Evolutionary conservation across 768 basidiomycete species (phyloP).

Genomic region (Boletus speciosus): DNA sequence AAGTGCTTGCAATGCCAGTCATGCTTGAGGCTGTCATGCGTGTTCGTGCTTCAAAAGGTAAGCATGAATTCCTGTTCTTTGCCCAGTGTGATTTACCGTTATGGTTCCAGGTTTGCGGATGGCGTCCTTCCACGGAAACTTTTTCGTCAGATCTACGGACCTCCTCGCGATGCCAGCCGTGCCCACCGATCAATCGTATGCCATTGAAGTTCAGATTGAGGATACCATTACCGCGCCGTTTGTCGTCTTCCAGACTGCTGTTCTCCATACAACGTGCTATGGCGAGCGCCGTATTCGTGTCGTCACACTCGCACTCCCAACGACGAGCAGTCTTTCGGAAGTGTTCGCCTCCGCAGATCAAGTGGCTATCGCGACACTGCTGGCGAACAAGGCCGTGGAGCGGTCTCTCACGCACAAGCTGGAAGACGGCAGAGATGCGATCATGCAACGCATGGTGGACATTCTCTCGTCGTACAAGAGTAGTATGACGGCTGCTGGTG

Average conservation of each 20-base stretch:
- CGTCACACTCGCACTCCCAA: slow-evolving; percentile 82
- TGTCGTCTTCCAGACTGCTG: slow-evolving; percentile 92
- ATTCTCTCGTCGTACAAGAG: slow-evolving; percentile 87
- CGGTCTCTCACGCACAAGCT: slow-evolving; percentile 79
- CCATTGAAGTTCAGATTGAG: slow-evolving; percentile 93
- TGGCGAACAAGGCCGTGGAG: slow-evolving; percentile 93
- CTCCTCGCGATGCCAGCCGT: slow-evolving; percentile 94
- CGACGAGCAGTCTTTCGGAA: slow-evolving; percentile 84
- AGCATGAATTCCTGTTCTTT: slow-evolving; percentile 6
- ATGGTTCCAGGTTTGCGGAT: slow-evolving; percentile 72
- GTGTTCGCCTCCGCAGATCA: slow-evolving; percentile 90
- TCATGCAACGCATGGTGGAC: slow-evolving; percentile 80
- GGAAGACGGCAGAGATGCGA: slow-evolving; percentile 85
- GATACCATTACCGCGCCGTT: slow-evolving; percentile 88
- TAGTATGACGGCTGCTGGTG: slow-evolving; percentile 92
- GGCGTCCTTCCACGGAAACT: slow-evolving; percentile 98
- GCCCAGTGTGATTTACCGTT: neutral
- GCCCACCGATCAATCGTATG: slow-evolving; percentile 94
- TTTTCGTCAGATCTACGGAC: slow-evolving; percentile 97
- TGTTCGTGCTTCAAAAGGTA: slow-evolving; percentile 94
- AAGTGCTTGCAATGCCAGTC: slow-evolving; percentile 88
- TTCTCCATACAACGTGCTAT: slow-evolving; percentile 91
- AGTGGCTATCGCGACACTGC: slow-evolving; percentile 75
- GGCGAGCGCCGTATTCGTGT: slow-evolving; percentile 93
- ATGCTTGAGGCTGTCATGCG: slow-evolving; percentile 98